These are phyloP conservation scores for Sclerotiophoma versabilis DNA, from an alignment of 2,329 filamentous ascomycete species.

Conservation along the genomic window DNA sequence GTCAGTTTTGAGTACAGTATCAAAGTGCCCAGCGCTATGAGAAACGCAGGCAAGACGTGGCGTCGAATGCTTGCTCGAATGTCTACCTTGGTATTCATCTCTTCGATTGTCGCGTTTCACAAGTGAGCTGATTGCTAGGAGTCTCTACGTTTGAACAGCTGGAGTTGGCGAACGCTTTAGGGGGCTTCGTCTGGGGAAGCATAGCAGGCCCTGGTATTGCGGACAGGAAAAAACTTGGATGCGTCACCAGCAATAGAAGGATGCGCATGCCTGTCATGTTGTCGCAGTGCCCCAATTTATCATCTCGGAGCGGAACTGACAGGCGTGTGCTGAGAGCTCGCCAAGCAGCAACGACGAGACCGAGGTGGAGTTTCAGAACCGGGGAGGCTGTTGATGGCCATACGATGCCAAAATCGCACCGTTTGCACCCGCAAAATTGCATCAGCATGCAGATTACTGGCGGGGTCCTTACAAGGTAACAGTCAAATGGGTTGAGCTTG, in stretches of 20 bases:
- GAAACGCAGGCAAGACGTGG: conserved; percentile 20
- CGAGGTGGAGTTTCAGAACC: conserved; percentile 13
- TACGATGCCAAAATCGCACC: neutral
- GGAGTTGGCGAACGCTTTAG: conserved; percentile 15
- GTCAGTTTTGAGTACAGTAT: neutral
- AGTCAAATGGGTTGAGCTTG: neutral
- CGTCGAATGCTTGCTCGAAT: conserved; percentile 11
- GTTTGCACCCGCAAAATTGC: conserved; percentile 4
- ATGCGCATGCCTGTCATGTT: conserved; percentile 16
- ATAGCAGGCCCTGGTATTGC: conserved; percentile 2
- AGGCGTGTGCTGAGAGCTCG: conserved; percentile 1
- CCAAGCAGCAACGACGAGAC: conserved; percentile 17
- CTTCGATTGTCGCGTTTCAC: conserved; percentile 12
- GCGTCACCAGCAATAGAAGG: conserved; percentile 6
- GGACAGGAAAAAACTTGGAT: neutral
- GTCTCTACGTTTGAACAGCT: conserved; percentile 15
- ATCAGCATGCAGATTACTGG: conserved; percentile 4
- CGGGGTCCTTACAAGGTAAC: conserved; percentile 2
- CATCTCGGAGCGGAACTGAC: conserved; percentile 4
- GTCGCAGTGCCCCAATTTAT: conserved; percentile 7
- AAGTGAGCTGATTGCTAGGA: conserved; percentile 24
- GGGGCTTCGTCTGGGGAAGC: conserved; percentile 16
- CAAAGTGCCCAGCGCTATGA: conserved; percentile 5
- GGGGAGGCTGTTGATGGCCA: neutral
- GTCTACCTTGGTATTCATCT: conserved; percentile 3